Percentiles rank a stretch among this genome's conserved stretches.
These are phyloP conservation scores for Talaromyces adpressus DNA, from an alignment of 495 filamentous ascomycete genomes.

Conservation along the genomic window DNA sequence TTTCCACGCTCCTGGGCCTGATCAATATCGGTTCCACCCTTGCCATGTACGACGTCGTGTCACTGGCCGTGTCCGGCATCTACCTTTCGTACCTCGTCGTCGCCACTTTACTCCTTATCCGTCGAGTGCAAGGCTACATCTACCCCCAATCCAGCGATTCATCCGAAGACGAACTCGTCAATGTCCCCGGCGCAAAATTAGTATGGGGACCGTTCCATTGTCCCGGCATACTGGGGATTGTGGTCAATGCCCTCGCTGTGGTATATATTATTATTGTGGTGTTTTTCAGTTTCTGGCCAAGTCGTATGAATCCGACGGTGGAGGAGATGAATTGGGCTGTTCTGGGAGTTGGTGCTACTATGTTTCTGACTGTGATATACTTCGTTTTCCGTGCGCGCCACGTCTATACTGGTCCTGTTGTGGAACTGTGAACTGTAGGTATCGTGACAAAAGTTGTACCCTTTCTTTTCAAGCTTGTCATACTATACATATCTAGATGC, in stretches of 20 bases:
- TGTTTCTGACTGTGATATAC: constrained; percentile 25
- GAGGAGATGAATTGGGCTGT: constrained; percentile 43
- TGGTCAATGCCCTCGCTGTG: constrained; percentile 34
- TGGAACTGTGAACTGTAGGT: constrained; percentile 11
- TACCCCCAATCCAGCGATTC: constrained; percentile 11
- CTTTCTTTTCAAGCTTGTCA: background rate
- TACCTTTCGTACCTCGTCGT: constrained; percentile 7
- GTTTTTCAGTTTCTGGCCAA: constrained; percentile 40
- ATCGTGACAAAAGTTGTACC: background rate
- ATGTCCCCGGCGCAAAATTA: constrained; percentile 19
- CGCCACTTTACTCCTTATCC: background rate
- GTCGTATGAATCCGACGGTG: constrained; percentile 21
- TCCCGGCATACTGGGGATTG: constrained; percentile 33
- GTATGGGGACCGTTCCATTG: constrained; percentile 45
- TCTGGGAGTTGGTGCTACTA: constrained; percentile 27
- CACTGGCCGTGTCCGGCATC: constrained; percentile 20
- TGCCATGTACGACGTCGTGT: constrained; percentile 40
- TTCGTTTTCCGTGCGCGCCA: constrained; percentile 23
- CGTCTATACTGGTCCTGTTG: constrained; percentile 22
- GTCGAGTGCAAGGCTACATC: constrained; percentile 12
- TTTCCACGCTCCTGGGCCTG: constrained; percentile 40
- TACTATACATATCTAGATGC: background rate
- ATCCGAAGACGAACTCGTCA: constrained; percentile 11
- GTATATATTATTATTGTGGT: constrained; percentile 29
- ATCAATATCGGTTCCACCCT: constrained; percentile 47